Evolutionary conservation across 345 rosid species (phyloP).

Genomic region (Punica granatum): DNA sequence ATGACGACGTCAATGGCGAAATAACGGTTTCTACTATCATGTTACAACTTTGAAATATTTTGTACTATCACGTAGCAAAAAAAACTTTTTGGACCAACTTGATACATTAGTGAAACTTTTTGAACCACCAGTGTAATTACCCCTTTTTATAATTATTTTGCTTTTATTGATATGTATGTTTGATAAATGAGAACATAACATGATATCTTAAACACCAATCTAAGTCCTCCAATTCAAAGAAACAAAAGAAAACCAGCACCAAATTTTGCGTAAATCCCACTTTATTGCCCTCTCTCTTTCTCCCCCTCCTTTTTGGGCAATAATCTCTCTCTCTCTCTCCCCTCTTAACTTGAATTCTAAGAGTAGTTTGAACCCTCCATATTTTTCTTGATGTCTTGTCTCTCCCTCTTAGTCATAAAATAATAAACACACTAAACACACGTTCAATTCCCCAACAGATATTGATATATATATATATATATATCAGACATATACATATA

Average conservation of each 20-base stretch:
- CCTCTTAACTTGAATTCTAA: constrained; percentile 47
- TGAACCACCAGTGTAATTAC: too few relatives aligned
- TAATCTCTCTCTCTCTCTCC: too few relatives aligned
- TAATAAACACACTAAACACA: neutral
- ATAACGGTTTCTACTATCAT: too few relatives aligned
- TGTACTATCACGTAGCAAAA: too few relatives aligned
- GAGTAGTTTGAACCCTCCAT: constrained; percentile 31
- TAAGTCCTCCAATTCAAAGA: neutral
- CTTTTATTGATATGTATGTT: neutral
- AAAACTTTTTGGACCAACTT: too few relatives aligned
- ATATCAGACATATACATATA: neutral
- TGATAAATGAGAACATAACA: constrained; percentile 1
- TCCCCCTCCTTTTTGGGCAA: too few relatives aligned
- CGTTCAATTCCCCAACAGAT: too few relatives aligned
- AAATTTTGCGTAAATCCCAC: constrained; percentile 57
- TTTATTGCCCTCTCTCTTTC: constrained; percentile 47
- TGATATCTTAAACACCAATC: neutral
- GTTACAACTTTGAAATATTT: too few relatives aligned
- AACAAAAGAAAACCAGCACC: constrained; percentile 32
- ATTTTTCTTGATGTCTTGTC: neutral
- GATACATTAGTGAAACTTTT: too few relatives aligned
- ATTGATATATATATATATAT: too few relatives aligned
- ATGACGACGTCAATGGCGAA: too few relatives aligned
- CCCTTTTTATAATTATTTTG: too few relatives aligned
- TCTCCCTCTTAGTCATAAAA: neutral